These are phyloP conservation scores for Arthrobotrys conoides DNA, from an alignment of 2,329 filamentous ascomycete genomes.

Conservation along the genomic window DNA sequence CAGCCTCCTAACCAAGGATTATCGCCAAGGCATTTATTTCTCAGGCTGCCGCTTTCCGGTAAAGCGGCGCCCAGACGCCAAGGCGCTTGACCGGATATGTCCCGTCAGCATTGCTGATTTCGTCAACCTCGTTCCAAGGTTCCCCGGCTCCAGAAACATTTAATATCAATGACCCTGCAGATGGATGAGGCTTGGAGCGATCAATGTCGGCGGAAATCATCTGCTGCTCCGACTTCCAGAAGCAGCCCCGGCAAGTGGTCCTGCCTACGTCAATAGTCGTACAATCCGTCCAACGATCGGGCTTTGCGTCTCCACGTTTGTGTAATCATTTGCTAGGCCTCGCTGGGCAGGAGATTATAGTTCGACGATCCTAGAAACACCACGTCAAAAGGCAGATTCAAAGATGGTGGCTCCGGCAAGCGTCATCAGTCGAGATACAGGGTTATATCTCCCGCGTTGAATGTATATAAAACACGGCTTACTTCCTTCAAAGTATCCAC, in stretches of 20 bases:
- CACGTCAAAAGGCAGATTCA: constrained; percentile 17
- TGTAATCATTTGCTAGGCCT: neutral
- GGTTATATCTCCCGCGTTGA: neutral
- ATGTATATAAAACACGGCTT: constrained; percentile 11
- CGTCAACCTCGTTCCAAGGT: neutral
- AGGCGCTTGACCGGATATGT: constrained; percentile 6
- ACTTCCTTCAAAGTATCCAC: neutral
- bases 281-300: constrained; percentile 13
- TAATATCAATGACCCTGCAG: neutral
- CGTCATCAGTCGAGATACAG: neutral
- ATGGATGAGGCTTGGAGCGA: neutral
- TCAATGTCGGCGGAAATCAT: constrained; percentile 4
- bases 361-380: constrained; percentile 18
- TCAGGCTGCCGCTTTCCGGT: constrained; percentile 1
- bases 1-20: constrained; percentile 5
- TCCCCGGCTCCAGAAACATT: neutral
- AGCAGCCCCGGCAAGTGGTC: neutral
- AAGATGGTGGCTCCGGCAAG: neutral
- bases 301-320: constrained; percentile 21
- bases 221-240: constrained; percentile 9
- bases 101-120: neutral
- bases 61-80: constrained; percentile 1
- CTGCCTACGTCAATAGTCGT: constrained; percentile 10
- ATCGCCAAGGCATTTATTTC: constrained; percentile 6
- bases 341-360: constrained; percentile 3